Evolutionary conservation across 495 filamentous ascomycete species (phyloP).

Genomic region (Achaetomiella virescens): DNA sequence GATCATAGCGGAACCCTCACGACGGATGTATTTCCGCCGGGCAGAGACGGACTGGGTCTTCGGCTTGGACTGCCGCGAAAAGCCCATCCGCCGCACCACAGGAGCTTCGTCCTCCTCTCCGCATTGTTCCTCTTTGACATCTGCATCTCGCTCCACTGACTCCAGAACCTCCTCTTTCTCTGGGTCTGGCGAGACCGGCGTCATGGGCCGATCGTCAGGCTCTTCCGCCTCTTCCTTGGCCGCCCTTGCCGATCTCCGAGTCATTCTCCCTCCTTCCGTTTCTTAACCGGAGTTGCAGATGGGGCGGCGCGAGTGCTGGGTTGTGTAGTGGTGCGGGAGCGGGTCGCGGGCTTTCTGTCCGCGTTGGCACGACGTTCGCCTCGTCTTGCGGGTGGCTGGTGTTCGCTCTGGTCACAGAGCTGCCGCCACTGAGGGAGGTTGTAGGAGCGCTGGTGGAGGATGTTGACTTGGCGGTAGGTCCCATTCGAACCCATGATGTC

Average conservation of each 20-base stretch:
- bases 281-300: conserved; percentile 31
- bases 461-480: conserved; percentile 91
- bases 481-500: conserved; percentile 93
- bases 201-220: conserved; percentile 46
- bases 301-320: conserved; percentile 18
- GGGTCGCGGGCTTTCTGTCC: conserved; percentile 46
- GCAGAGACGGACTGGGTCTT: conserved; percentile 52
- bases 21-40: conserved; percentile 72
- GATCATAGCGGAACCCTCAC: conserved; percentile 63
- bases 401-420: conserved; percentile 84
- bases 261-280: conserved; percentile 18
- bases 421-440: conserved; percentile 94
- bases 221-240: conserved; percentile 29
- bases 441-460: conserved; percentile 90
- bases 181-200: conserved; percentile 46
- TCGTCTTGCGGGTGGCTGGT: conserved; percentile 90
- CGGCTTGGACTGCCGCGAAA: conserved; percentile 36
- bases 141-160: conserved; percentile 42
- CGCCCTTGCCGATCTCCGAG: conserved; percentile 20
- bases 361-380: conserved; percentile 81
- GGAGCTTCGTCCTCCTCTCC: conserved; percentile 35
- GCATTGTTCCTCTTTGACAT: conserved; percentile 40
- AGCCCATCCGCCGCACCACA: conserved; percentile 36
- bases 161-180: conserved; percentile 37
- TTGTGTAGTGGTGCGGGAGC: conserved; percentile 26